Conservation (phyloP, 768 basidiomycete genomes). For the Glaciozyma martinii region DNA sequence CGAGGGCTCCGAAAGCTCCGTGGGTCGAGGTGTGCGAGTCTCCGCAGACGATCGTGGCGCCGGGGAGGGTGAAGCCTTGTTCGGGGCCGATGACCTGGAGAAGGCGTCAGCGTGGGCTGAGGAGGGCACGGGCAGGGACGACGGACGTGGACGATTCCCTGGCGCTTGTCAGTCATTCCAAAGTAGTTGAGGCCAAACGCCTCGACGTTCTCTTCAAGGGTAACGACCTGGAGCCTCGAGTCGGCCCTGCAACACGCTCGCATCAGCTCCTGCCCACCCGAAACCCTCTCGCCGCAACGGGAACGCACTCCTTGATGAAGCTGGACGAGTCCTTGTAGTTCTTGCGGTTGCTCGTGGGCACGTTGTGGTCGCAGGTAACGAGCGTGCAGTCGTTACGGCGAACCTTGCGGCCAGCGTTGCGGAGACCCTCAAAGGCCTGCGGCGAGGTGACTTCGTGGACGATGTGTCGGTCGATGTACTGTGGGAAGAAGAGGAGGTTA, state of each 20-base stretch:
- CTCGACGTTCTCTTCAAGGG: constrained; percentile 80
- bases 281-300: too few species aligned
- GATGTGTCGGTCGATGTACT: constrained; percentile 44
- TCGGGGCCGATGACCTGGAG: constrained; percentile 84
- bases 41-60: constrained; percentile 61
- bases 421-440: constrained; percentile 50
- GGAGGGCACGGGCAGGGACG: neutral
- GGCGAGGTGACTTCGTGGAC: constrained; percentile 93
- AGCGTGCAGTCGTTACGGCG: constrained; percentile 80
- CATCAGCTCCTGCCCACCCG: neutral
- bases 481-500: too few species aligned
- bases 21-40: constrained; percentile 92
- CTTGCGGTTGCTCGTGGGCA: constrained; percentile 31
- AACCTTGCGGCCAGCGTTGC: constrained; percentile 61
- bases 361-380: constrained; percentile 53
- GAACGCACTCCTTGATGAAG: constrained; percentile 60
- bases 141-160: constrained; percentile 50
- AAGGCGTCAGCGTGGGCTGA: constrained; percentile 38
- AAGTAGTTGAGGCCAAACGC: constrained; percentile 88
- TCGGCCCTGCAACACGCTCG: constrained; percentile 45
- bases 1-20: constrained; percentile 84
- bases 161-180: constrained; percentile 72
- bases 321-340: constrained; percentile 57
- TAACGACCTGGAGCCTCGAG: constrained; percentile 70
- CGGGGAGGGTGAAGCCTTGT: constrained; percentile 71